These are phyloP conservation scores for Dryadomyces sulphureus DNA, from an alignment of 2,329 filamentous ascomycete species.

Conservation along the genomic window DNA sequence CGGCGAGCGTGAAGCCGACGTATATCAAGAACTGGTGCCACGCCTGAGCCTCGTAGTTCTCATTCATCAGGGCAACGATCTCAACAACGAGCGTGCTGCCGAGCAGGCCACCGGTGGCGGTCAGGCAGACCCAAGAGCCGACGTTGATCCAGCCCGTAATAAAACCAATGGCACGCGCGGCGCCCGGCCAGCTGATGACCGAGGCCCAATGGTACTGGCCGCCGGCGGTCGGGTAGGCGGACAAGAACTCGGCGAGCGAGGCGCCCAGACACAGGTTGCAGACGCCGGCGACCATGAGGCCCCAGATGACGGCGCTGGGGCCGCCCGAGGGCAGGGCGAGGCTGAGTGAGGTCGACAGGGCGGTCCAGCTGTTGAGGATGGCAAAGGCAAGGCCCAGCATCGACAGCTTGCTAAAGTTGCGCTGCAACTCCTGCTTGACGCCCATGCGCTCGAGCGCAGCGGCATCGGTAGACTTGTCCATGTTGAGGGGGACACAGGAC, in stretches of 20 bases:
- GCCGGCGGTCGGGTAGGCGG: constrained; percentile 43
- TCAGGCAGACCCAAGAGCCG: constrained; percentile 56
- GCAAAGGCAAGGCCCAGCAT: constrained; percentile 34
- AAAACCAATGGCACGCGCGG: constrained; percentile 50
- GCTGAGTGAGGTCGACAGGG: constrained; percentile 29
- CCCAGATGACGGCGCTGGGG: constrained; percentile 56
- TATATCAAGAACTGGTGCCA: constrained; percentile 68
- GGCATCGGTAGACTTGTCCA: constrained; percentile 16
- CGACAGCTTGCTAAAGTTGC: constrained; percentile 32
- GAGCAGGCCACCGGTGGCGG: constrained; percentile 52
- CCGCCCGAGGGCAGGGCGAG: constrained; percentile 54
- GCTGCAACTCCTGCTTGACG: constrained; percentile 32
- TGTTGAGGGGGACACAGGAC: too few species aligned
- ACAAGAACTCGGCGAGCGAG: constrained; percentile 57
- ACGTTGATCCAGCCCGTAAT: constrained; percentile 61
- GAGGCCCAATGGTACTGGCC: constrained; percentile 63
- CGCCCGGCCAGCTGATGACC: constrained; percentile 42
- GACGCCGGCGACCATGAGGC: constrained; percentile 44
- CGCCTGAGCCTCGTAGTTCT: constrained; percentile 37
- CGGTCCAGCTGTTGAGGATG: constrained; percentile 36
- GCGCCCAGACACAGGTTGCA: constrained; percentile 58
- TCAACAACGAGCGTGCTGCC: constrained; percentile 53
- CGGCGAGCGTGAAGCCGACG: constrained; percentile 44
- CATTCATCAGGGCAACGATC: constrained; percentile 46
- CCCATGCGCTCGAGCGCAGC: constrained; percentile 28